These are phyloP conservation scores for Salix suchowensis DNA, from an alignment of 345 rosid species.

Conservation along the genomic window DNA sequence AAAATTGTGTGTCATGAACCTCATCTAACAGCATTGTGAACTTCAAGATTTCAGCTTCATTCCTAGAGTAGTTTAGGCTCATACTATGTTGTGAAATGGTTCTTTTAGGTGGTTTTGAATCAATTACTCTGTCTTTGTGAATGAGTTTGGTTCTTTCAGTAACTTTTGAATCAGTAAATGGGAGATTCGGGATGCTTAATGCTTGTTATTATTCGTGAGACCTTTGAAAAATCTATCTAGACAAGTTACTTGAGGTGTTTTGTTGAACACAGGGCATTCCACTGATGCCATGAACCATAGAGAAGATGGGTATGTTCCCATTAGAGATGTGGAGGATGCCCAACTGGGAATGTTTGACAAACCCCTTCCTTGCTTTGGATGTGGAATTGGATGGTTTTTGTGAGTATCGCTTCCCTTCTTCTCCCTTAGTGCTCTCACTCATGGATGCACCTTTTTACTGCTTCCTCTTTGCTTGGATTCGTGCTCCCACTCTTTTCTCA, in stretches of 20 bases:
- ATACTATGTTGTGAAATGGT: background rate
- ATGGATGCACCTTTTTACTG: background rate
- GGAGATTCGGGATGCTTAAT: background rate
- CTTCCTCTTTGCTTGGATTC: background rate
- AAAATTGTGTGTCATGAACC: background rate
- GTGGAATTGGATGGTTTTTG: slow-evolving; percentile 96
- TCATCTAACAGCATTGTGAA: background rate
- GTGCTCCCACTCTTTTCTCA: background rate
- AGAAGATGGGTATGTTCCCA: slow-evolving; percentile 48
- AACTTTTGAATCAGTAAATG: background rate
- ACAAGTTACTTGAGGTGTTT: slow-evolving; percentile 12
- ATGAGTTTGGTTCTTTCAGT: background rate
- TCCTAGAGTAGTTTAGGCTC: background rate
- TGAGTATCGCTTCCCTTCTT: slow-evolving; percentile 32
- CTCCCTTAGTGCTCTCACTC: background rate
- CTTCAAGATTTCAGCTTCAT: background rate
- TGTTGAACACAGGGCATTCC: slow-evolving; percentile 28
- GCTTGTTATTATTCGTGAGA: background rate
- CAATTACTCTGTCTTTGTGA: background rate
- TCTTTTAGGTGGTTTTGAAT: background rate
- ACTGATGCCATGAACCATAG: slow-evolving; percentile 34
- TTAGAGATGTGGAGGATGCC: slow-evolving; percentile 45
- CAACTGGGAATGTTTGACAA: slow-evolving; percentile 64
- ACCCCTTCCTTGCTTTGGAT: slow-evolving; percentile 92
- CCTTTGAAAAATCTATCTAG: background rate